Percentiles rank a stretch among this genome's conserved stretches.
Conservation (phyloP, 768 basidiomycete species). For the Amanita rimosa region DNA sequence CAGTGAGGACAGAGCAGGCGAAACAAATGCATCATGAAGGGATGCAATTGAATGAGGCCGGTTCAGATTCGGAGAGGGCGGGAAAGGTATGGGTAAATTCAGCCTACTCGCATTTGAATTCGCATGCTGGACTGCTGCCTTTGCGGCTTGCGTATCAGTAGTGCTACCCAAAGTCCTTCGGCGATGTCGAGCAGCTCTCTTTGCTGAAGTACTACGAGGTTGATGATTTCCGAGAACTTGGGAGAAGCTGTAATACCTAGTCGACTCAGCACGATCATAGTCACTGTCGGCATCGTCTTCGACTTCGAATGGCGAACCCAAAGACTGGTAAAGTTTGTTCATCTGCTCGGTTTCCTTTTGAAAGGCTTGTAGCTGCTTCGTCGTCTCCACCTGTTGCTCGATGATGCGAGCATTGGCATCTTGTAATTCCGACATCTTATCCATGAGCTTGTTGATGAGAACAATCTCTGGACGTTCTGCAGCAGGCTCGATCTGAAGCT, state of each 20-base stretch:
- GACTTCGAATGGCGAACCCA: conserved; percentile 41
- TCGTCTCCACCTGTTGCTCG: conserved; percentile 51
- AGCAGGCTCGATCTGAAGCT: conserved; percentile 11
- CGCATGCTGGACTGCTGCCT: not conserved
- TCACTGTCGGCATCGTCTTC: conserved; percentile 32
- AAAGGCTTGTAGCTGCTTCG: conserved; percentile 50
- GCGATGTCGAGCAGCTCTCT: not conserved
- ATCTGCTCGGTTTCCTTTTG: conserved; percentile 67
- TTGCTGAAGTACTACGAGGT: not conserved
- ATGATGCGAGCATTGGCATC: conserved; percentile 58
- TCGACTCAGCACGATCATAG: conserved; percentile 3
- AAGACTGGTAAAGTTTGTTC: conserved; percentile 54
- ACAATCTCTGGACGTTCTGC: conserved; percentile 33
- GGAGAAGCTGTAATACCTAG: conserved; percentile 8
- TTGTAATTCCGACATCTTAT: conserved; percentile 71
- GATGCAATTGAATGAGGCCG: conserved; percentile 1
- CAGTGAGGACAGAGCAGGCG: conserved; percentile 23
- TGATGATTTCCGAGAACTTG: not conserved
- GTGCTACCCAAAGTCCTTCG: conserved; percentile 5
- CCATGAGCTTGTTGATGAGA: conserved; percentile 60
- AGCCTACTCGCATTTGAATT: not conserved
- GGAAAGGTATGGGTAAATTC: conserved; percentile 4
- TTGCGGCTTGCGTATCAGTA: not conserved
- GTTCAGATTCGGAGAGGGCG: conserved; percentile 2
- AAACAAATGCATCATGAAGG: conserved; percentile 4